These are phyloP conservation scores for Coemansia sp. DNA, from an alignment of 192 early-diverging fungal species.

Conservation along the genomic window DNA sequence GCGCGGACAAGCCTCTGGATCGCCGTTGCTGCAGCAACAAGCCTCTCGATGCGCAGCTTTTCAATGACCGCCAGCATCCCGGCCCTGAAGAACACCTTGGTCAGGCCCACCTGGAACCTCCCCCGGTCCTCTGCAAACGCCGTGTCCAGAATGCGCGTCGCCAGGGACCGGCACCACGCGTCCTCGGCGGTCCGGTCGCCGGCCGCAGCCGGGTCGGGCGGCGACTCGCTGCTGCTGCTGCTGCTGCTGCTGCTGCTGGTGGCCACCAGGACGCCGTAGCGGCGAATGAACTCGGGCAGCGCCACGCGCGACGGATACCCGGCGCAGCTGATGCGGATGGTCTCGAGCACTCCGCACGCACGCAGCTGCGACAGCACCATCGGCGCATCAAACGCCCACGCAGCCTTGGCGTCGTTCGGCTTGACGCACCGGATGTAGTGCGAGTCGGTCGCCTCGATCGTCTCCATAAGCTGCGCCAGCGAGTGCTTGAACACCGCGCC, in stretches of 20 bases:
- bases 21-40: conserved; percentile 75
- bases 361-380: conserved; percentile 93
- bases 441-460: conserved; percentile 86
- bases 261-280: conserved; percentile 62
- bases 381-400: conserved; percentile 90
- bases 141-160: conserved; percentile 58
- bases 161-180: conserved; percentile 59
- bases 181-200: too few species aligned
- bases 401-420: conserved; percentile 90
- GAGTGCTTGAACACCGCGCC: conserved; percentile 97
- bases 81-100: conserved; percentile 99
- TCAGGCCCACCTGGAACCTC: conserved; percentile 89
- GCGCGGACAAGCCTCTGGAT: conserved; percentile 88
- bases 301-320: conserved; percentile 91
- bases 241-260: conserved; percentile 22
- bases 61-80: conserved; percentile 77
- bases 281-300: conserved; percentile 90
- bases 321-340: conserved; percentile 96
- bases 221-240: background rate
- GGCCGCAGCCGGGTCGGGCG: too few species aligned
- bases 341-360: conserved; percentile 98
- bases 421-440: conserved; percentile 99
- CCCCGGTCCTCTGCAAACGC: conserved; percentile 62
- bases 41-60: conserved; percentile 80
- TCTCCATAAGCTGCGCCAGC: conserved; percentile 91